Evolutionary conservation across 768 basidiomycete species (phyloP).

Genomic region (Suillus alpinus): DNA sequence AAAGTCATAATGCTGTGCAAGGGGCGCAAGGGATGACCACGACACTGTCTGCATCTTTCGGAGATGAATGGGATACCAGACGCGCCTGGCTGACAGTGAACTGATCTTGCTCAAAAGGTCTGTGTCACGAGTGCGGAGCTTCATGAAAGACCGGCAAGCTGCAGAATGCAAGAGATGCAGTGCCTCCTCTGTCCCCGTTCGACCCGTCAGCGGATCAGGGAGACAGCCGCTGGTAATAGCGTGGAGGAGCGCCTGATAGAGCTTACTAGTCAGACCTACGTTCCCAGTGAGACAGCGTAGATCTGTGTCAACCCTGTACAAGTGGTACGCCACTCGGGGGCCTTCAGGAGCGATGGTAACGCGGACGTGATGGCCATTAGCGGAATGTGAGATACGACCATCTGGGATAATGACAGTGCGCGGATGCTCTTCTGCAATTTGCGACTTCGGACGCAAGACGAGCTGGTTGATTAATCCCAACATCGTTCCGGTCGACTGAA

Average conservation of each 20-base stretch:
- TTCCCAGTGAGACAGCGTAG: slow-evolving; percentile 29
- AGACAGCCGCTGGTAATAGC: slow-evolving; percentile 38
- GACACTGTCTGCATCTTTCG: slow-evolving; percentile 38
- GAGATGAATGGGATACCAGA: slow-evolving; percentile 38
- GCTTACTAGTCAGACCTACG: slow-evolving; percentile 23
- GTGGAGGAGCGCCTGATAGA: slow-evolving; percentile 44
- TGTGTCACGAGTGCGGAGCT: slow-evolving; percentile 25
- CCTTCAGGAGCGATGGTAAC: slow-evolving; percentile 10
- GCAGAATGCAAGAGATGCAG: slow-evolving; percentile 37
- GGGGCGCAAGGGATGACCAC: neutral
- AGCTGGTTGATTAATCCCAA: slow-evolving; percentile 41
- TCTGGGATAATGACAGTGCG: slow-evolving; percentile 39
- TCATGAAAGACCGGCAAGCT: slow-evolving; percentile 39
- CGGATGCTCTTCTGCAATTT: slow-evolving; percentile 2
- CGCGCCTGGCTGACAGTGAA: slow-evolving; percentile 31
- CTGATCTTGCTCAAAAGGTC: slow-evolving; percentile 32
- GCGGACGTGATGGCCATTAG: slow-evolving; percentile 14
- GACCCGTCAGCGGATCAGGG: slow-evolving; percentile 41
- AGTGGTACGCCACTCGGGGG: slow-evolving; percentile 19
- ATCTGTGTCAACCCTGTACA: slow-evolving; percentile 28
- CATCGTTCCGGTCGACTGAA: slow-evolving; percentile 43
- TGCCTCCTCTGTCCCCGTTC: slow-evolving; percentile 45
- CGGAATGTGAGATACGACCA: slow-evolving; percentile 21
- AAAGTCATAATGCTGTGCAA: neutral
- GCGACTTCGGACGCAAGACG: slow-evolving; percentile 33